Evolutionary conservation across 768 basidiomycete genomes (phyloP).

Genomic region (Serendipita indica): DNA sequence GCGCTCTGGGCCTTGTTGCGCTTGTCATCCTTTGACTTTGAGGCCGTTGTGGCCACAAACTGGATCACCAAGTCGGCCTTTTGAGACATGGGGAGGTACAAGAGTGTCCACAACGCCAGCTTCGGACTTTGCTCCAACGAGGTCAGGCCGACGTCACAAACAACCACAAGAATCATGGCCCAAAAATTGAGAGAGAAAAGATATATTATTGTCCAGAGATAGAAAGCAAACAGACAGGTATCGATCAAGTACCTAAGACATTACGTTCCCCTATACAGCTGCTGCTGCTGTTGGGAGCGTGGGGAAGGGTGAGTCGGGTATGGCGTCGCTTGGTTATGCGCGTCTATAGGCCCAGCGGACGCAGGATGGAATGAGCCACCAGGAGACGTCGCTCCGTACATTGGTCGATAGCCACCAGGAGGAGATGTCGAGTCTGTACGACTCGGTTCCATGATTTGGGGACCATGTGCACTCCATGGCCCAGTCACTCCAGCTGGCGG

Average conservation of each 20-base stretch:
- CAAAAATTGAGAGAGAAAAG: not conserved
- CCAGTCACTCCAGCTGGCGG: not conserved
- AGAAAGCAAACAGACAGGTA: not conserved
- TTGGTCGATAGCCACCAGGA: not conserved
- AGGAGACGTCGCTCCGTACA: not conserved
- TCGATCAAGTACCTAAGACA: not conserved
- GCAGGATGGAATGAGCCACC: not conserved
- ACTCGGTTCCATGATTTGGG: not conserved
- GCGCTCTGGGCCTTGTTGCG: slow-evolving; percentile 49
- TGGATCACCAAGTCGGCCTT: not conserved
- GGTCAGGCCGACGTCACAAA: not conserved
- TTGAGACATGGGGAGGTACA: not conserved
- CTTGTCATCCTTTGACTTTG: slow-evolving; percentile 41
- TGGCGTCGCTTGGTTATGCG: not conserved
- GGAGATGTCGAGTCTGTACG: slow-evolving; percentile 2
- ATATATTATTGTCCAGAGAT: not conserved
- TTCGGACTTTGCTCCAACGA: not conserved
- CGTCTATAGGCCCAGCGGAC: not conserved
- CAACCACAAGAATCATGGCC: not conserved
- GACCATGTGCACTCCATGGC: not conserved
- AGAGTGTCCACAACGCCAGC: not conserved
- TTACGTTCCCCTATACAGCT: not conserved
- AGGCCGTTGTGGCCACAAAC: not conserved
- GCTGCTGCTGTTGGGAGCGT: not conserved
- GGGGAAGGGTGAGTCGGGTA: not conserved